Evolutionary conservation across 1,284 basidiomycete species (phyloP), one percentile per base, ranked within the genome.

Genomic region (Waitea zeae): DNA sequence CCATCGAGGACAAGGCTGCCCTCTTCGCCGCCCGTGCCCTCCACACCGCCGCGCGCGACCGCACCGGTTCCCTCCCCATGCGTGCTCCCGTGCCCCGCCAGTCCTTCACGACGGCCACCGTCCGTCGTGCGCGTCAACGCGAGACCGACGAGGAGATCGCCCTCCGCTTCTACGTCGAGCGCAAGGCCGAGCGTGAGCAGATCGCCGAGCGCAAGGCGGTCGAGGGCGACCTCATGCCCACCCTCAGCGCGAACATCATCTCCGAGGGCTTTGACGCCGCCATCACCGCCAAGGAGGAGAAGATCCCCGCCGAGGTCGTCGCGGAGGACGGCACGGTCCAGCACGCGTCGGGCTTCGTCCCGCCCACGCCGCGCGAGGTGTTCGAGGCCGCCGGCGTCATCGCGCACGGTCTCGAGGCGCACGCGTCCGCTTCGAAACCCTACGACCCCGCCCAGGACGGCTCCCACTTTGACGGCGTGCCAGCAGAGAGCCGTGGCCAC

Each of bases 221-320:
- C 32, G 51, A 55, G 36, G 51, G 51, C 24, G 41, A 46, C 6
- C 44, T 59, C 17, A 56, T 58, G 51, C 44, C 49, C 29, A 48
- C 53, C 35, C 50, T 56, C 32, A 49, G 45, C 38, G 51, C 49
- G 3, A 50, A 52, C 19, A 52, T 53, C 41, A 46, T 51, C 20
- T 46, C 48, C 34, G 52, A 53, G n/a, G 53, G 47, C 24, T 43
- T 56, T 31, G 47, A 49, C 3, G 54, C 54, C 15, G 41, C 47
- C 36, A 54, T 50, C 12, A 42, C 45, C 17, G 43, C 44, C 2
- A 42, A 46, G 3, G 49, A 51, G 12, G 49, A 48, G 40, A 54
- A 57, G 45, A 51, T 55, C 30, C 54, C 51, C 18, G 46, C 39
- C 20, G 43, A 40, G 42, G 42, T 39, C 32, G 39, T 33, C 1